Percentiles rank a stretch among this genome's conserved stretches.
phyloP scores from a whole-genome alignment of 2,329 filamentous ascomycete species.

The Geosmithia morbida region DNA sequence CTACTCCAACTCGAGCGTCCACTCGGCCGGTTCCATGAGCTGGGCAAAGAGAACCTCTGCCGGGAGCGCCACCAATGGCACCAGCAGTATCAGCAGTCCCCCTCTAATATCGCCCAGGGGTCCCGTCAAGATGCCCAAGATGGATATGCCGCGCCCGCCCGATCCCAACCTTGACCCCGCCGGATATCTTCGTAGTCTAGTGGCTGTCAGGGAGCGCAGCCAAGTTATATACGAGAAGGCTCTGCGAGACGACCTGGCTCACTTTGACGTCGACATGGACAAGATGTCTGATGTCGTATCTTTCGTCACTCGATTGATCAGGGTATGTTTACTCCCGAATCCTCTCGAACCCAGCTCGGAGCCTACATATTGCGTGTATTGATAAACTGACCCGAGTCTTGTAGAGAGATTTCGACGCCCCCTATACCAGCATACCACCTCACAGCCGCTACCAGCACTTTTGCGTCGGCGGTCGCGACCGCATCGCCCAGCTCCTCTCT shows the following conservation, averaged over 20 bases:
- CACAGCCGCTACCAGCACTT: slow-evolving; percentile 81
- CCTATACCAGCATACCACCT: slow-evolving; percentile 56
- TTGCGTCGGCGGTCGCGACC: slow-evolving; percentile 61
- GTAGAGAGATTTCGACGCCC: slow-evolving; percentile 40
- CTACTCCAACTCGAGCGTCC: slow-evolving; percentile 34
- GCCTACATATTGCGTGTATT: neutral
- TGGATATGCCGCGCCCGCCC: slow-evolving; percentile 70
- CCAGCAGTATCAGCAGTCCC: slow-evolving; percentile 30
- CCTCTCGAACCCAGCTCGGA: neutral
- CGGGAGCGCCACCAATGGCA: slow-evolving; percentile 26
- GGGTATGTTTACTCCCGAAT: slow-evolving; percentile 40
- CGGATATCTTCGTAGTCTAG: slow-evolving; percentile 80
- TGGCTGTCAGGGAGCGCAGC: slow-evolving; percentile 71
- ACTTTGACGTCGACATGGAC: slow-evolving; percentile 78
- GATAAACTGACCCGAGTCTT: neutral
- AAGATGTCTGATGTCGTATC: slow-evolving; percentile 74
- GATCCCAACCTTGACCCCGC: slow-evolving; percentile 81
- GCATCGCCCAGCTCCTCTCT: slow-evolving; percentile 55
- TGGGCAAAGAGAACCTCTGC: neutral
- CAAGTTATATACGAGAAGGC: slow-evolving; percentile 64
- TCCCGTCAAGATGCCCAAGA: slow-evolving; percentile 47
- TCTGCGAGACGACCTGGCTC: slow-evolving; percentile 59
- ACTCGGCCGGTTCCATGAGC: slow-evolving; percentile 16
- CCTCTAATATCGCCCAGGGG: slow-evolving; percentile 37
- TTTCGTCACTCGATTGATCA: slow-evolving; percentile 89